A percentile compares a stretch with the other conserved stretches of the same genome.
These are phyloP conservation scores for Entelexis sorbosivorans DNA, from an alignment of 1,139 yeast genomes.

Conservation along the genomic window DNA sequence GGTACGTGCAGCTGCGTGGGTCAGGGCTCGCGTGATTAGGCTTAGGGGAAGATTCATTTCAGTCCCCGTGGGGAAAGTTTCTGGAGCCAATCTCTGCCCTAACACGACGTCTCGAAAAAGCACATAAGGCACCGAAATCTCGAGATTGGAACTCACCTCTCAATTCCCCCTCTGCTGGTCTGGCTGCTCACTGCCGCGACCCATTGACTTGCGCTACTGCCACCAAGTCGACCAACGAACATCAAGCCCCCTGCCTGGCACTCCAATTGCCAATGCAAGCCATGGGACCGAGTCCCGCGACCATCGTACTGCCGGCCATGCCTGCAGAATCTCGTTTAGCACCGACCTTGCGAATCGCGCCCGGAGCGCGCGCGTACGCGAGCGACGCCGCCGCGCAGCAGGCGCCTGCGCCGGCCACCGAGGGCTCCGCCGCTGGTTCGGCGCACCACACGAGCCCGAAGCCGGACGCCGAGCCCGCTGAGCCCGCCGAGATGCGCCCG, in stretches of 20 bases:
- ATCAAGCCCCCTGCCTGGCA: background rate
- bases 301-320: background rate
- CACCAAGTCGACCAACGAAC: background rate
- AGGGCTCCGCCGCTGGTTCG: background rate
- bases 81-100: slow-evolving; percentile 5
- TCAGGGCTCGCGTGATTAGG: background rate
- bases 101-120: background rate
- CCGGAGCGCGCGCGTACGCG: background rate
- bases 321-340: background rate
- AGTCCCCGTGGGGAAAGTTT: slow-evolving; percentile 1
- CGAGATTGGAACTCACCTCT: slow-evolving; percentile 3
- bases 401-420: background rate
- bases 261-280: background rate
- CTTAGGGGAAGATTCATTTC: background rate
- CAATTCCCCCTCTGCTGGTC: background rate
- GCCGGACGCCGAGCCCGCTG: no score
- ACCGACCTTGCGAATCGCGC: slow-evolving; percentile 2
- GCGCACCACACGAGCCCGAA: no score
- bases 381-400: background rate
- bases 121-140: background rate
- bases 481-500: background rate
- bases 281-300: background rate
- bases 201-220: background rate
- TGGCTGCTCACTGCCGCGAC: background rate
- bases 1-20: background rate